These are phyloP conservation scores for Kappamyces sp. DNA, from an alignment of 192 early-diverging fungal genomes.

Conservation along the genomic window DNA sequence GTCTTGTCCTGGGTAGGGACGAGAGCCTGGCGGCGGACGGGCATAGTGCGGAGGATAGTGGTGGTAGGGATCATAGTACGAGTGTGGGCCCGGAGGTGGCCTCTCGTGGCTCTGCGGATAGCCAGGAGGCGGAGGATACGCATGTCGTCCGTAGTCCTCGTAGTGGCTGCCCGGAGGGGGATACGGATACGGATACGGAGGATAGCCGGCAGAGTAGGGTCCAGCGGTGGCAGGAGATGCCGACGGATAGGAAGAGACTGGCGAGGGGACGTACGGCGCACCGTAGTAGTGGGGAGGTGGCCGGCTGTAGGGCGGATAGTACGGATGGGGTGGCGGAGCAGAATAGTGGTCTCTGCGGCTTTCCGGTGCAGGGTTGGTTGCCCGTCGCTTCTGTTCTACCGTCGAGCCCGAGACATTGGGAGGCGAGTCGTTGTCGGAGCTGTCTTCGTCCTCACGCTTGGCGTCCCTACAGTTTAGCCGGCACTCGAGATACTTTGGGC, in stretches of 20 bases:
- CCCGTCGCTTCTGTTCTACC: too few relatives aligned
- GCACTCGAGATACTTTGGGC: background rate
- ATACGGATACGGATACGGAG: background rate
- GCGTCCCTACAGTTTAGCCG: too few relatives aligned
- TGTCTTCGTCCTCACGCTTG: background rate
- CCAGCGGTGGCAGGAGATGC: conserved; percentile 1
- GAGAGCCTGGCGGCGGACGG: background rate
- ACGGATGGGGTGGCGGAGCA: too few relatives aligned
- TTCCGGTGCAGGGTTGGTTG: too few relatives aligned
- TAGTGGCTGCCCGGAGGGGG: background rate
- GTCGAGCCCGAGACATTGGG: too few relatives aligned
- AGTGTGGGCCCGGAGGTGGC: too few relatives aligned
- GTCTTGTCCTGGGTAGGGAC: background rate
- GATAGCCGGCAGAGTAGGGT: background rate
- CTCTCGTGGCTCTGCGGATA: background rate
- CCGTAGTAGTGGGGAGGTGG: too few relatives aligned
- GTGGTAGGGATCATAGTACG: background rate
- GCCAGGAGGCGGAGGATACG: conserved; percentile 10
- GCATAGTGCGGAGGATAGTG: background rate
- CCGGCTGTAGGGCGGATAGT: too few relatives aligned
- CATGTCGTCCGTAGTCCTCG: background rate
- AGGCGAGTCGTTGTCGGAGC: background rate
- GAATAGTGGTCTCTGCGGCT: too few relatives aligned
- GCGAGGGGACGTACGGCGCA: too few relatives aligned
- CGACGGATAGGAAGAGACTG: background rate